A percentile compares a stretch with the other conserved stretches of the same genome.
phyloP scores from a whole-genome alignment of 371 early-diverging fungal species.

The Batrachochytrium dendrobatidis region DNA sequence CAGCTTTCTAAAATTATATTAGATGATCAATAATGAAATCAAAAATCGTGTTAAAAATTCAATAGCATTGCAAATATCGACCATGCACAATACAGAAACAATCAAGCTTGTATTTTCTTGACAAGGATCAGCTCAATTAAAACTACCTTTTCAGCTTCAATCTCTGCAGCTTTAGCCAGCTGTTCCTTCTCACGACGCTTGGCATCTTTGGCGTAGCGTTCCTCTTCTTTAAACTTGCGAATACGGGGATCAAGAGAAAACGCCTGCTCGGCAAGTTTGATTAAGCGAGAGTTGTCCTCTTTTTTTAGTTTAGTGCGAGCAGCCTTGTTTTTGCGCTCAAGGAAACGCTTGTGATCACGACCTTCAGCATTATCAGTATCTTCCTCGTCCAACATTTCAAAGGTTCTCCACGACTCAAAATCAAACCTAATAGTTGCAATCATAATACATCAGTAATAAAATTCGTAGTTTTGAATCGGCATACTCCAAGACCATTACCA shows the following conservation, averaged over 20 bases:
- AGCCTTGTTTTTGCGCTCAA: slow-evolving; percentile 92
- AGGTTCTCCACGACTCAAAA: slow-evolving; percentile 96
- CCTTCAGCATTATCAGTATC: slow-evolving; percentile 81
- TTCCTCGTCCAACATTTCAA: slow-evolving; percentile 96
- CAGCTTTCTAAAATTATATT: slow-evolving; percentile 19
- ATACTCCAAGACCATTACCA: no score
- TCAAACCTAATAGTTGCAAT: no score
- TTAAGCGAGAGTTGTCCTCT: slow-evolving; percentile 90
- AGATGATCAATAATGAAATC: no score
- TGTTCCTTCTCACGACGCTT: slow-evolving; percentile 81
- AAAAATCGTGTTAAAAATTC: no score
- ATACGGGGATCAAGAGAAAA: slow-evolving; percentile 86
- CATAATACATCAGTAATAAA: no score
- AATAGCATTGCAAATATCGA: no score
- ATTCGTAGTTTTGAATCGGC: no score
- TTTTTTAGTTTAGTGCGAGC: slow-evolving; percentile 89
- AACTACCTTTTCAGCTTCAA: slow-evolving; percentile 17
- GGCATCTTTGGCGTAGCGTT: slow-evolving; percentile 78
- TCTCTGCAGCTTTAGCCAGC: slow-evolving; percentile 26
- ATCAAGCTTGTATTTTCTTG: no score
- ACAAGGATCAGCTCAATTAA: background rate
- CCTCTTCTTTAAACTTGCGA: slow-evolving; percentile 80
- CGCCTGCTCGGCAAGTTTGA: slow-evolving; percentile 78
- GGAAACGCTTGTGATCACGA: slow-evolving; percentile 93
- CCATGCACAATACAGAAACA: no score